Base-by-base conservation (phyloP, 805 yeast genomes). In the Candida insectalens region DNA sequence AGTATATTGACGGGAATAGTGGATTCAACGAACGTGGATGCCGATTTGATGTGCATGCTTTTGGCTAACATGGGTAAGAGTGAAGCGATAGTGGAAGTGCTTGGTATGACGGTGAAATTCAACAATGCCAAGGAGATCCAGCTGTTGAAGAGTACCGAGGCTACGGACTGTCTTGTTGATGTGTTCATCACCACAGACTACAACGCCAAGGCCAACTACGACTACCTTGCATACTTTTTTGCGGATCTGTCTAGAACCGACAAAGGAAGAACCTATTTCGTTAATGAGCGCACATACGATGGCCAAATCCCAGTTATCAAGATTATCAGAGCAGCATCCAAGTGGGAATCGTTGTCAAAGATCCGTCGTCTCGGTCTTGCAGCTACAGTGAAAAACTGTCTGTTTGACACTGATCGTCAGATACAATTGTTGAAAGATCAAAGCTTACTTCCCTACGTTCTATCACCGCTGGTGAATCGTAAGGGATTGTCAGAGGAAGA, bases 331-430 rank as follows among this genome's bases (percentile, higher is more conserved):
- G 87, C 85, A 59, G 81, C 96, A 4, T 88, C 83, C 50, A 74
- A 77, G 48, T 81, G 77, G 44, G 88, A 81, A 49, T 67, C 83
- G 10, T n/a, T n/a, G n/a, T n/a, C n/a, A n/a, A 74, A 74, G 47
- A 73, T 74, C 18, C 76, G 97, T 60, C 71, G 97, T 58, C 88
- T 82, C 52, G 96, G 95, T 50, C 88, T 84, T 25, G 94, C 94
- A 2, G 81, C 94, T 4, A 82, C 96, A 2, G 83, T 92, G 45
- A 89, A 92, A 55, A 89, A 89, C 57, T 72, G 89, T 0, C 61
- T 89, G 32, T 89, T 89, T 49, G 95, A 88, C 50, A 64, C 83
- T 2, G 72, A 75, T 27, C 57, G 71, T 23, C 97, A 89, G 51
- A 58, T 59, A 45, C 55, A 51, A 17, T 61, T 89, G 29, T 54